Percentiles rank a stretch among this genome's conserved stretches.
Evolutionary conservation across 345 rosid species (phyloP).

Genomic region (Acer saccharum): DNA sequence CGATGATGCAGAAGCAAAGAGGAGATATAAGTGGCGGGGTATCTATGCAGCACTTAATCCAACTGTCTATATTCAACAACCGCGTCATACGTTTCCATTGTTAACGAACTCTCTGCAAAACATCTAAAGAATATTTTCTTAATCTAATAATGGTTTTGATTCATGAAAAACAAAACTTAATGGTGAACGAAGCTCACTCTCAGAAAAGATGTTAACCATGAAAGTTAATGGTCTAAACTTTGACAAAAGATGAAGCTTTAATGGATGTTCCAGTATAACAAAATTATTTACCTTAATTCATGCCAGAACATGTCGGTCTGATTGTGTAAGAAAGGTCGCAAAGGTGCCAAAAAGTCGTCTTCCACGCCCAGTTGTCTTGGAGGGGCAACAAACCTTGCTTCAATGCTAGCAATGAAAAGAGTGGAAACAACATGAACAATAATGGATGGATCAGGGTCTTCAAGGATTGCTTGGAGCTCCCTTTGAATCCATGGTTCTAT

Average conservation of each 20-base stretch:
- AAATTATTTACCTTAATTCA: slow-evolving; percentile 54
- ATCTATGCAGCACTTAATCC: slow-evolving; percentile 18
- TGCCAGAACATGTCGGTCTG: slow-evolving; percentile 65
- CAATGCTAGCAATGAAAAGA: slow-evolving; percentile 48
- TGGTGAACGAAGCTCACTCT: too few relatives aligned
- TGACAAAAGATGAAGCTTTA: too few relatives aligned
- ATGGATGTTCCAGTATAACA: neutral
- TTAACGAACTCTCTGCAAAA: slow-evolving; percentile 58
- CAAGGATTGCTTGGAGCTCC: slow-evolving; percentile 69
- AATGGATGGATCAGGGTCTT: slow-evolving; percentile 70
- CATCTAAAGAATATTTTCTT: slow-evolving; percentile 40
- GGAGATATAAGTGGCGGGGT: too few relatives aligned
- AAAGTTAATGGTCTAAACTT: too few relatives aligned
- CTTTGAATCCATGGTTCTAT: slow-evolving; percentile 75
- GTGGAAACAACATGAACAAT: slow-evolving; percentile 68
- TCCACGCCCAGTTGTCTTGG: slow-evolving; percentile 24
- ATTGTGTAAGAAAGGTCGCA: slow-evolving; percentile 46
- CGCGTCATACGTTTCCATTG: slow-evolving; percentile 68
- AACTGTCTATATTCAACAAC: slow-evolving; percentile 52
- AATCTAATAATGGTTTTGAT: slow-evolving; percentile 9
- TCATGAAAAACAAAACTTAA: neutral
- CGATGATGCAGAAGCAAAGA: neutral
- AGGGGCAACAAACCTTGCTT: slow-evolving; percentile 29
- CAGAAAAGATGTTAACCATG: too few relatives aligned
- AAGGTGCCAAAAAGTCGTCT: slow-evolving; percentile 39